These are phyloP conservation scores for Paraconiothyrium brasiliense DNA, from an alignment of 2,329 filamentous ascomycete genomes.

Conservation along the genomic window DNA sequence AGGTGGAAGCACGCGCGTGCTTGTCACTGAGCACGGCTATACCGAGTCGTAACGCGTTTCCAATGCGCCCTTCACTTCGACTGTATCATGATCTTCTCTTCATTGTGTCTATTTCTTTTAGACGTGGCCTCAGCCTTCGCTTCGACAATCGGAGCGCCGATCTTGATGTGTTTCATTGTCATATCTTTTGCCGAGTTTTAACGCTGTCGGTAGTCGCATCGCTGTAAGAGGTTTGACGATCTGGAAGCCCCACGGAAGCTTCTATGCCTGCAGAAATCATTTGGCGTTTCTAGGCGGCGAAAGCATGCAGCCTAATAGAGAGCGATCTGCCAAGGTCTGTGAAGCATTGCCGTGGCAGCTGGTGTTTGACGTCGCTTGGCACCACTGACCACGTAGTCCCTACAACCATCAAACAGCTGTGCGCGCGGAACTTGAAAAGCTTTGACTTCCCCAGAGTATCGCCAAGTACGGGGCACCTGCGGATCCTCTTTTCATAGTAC, in stretches of 20 bases:
- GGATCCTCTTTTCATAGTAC: neutral
- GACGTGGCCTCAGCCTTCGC: neutral
- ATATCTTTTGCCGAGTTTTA: neutral
- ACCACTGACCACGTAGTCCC: neutral
- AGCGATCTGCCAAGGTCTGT: neutral
- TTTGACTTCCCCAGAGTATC: neutral
- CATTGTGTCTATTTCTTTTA: neutral
- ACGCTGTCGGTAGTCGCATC: slow-evolving; percentile 14
- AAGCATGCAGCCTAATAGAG: neutral
- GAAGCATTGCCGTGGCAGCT: slow-evolving; percentile 4
- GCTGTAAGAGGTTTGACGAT: slow-evolving; percentile 21
- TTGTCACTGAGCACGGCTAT: neutral
- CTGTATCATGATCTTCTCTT: neutral
- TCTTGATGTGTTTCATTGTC: neutral
- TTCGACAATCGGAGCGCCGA: neutral
- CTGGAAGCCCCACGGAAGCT: slow-evolving; percentile 19
- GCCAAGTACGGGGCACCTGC: neutral
- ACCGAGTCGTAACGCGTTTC: neutral
- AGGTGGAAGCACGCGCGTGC: neutral
- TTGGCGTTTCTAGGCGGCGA: neutral
- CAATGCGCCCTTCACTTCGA: neutral
- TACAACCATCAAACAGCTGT: slow-evolving; percentile 9
- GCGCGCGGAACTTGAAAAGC: slow-evolving; percentile 6
- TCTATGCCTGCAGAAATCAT: slow-evolving; percentile 2
- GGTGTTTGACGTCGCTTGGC: slow-evolving; percentile 7